Evolutionary conservation across 192 early-diverging fungal genomes (phyloP), one percentile per base, ranked within the genome.

Genomic region (Allomyces arbusculus): DNA sequence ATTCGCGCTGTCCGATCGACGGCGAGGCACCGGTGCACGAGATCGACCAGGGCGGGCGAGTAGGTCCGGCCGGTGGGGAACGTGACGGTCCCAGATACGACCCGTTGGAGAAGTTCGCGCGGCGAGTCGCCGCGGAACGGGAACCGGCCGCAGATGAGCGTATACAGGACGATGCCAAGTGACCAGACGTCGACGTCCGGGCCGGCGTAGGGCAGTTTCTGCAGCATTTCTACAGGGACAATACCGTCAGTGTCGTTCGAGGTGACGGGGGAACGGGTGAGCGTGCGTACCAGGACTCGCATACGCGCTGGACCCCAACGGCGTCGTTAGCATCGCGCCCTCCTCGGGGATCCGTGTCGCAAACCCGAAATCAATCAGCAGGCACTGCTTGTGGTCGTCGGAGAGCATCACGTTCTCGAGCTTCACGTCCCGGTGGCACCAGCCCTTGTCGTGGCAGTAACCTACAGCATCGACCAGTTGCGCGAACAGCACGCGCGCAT

Each of bases 121-220:
- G 33, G 33, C 33, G 33, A 40, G 33, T 40, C 33, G 33, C 33
- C 33, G 33, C 33, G 33, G 33, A 40, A 92, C 75, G 69, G 90
- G 76, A 72, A 87, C 71, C 67, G 83, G 64, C 66, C 88, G 69
- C 71, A 84, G 76, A 89, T 84, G 75, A 95, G 83, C 43, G 91
- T 87, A 69, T 91, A 97, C n/a, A 97, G 73, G 10, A 91, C 77
- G 3, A 97, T 87, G 10, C 95, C 95, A 26, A 95, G 74, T 44
- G 90, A 94, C 95, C 95, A 97, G 26, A 89, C 86, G 67, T 97
- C 95, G 44, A 97, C 85, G 68, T 97, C 95, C 4, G 95, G 92
- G 4, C 95, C 95, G 65, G 77, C 75, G 70, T 97, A 97, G 16
- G 50, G 44, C 64, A 16, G 24, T 65, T 16, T n/a, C 10, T 64